These are phyloP conservation scores for Auricularia sp. DNA, from an alignment of 768 basidiomycete genomes.

Conservation along the genomic window DNA sequence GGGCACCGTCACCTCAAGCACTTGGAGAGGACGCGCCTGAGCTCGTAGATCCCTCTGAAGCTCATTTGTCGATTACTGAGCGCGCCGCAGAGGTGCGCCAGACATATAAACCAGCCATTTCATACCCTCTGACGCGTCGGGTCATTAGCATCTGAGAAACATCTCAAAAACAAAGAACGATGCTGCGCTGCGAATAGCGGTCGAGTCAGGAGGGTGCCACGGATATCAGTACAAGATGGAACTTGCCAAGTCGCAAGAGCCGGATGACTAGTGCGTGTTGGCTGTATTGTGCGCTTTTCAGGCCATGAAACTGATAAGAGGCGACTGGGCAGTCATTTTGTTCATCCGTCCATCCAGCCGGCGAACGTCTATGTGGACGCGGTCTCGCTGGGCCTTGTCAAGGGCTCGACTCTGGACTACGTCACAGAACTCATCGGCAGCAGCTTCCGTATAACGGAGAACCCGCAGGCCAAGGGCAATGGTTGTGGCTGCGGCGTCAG, in stretches of 20 bases:
- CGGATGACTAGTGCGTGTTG: not conserved
- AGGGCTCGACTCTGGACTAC: constrained; percentile 83
- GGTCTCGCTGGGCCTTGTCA: constrained; percentile 72
- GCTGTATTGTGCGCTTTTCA: not conserved
- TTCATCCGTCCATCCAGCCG: constrained; percentile 58
- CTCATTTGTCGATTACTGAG: constrained; percentile 53
- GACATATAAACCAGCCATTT: not conserved
- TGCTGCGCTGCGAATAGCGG: constrained; percentile 61
- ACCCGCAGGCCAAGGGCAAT: constrained; percentile 82
- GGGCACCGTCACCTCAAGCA: not conserved
- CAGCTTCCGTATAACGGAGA: constrained; percentile 71
- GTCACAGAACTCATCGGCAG: constrained; percentile 93
- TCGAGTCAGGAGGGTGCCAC: constrained; percentile 93
- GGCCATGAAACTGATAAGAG: not conserved
- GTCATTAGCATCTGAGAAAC: constrained; percentile 56
- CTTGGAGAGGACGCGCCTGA: constrained; percentile 34
- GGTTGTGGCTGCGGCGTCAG: constrained; percentile 95
- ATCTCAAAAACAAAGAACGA: constrained; percentile 56
- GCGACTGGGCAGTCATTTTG: constrained; percentile 42
- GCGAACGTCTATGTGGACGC: constrained; percentile 79
- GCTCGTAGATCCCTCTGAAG: constrained; percentile 40
- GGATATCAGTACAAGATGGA: constrained; percentile 95
- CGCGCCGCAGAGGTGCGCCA: constrained; percentile 60
- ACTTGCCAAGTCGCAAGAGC: constrained; percentile 13
- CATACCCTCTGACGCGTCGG: not conserved